Percentiles rank a stretch among this genome's conserved stretches.
Evolutionary conservation across 768 basidiomycete species (phyloP).

Genomic region (Russula virescens): DNA sequence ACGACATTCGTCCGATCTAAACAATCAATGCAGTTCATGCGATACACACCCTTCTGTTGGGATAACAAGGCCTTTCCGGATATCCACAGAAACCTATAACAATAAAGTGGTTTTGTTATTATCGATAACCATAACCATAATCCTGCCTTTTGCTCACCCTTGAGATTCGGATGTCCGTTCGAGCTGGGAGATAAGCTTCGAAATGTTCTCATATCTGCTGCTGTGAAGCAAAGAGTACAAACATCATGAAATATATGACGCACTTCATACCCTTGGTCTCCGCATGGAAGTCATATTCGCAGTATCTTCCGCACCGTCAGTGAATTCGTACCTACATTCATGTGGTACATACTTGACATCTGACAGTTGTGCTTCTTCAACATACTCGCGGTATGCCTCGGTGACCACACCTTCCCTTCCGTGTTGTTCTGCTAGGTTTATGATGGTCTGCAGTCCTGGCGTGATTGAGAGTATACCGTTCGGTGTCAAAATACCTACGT

Average conservation of each 20-base stretch:
- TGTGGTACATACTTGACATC: constrained; percentile 47
- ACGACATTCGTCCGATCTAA: constrained; percentile 94
- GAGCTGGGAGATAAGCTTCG: constrained; percentile 64
- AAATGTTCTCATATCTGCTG: constrained; percentile 81
- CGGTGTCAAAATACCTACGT: constrained; percentile 43
- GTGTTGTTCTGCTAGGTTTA: constrained; percentile 87
- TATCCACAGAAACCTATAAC: constrained; percentile 71
- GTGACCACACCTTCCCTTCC: constrained; percentile 86
- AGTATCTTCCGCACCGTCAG: constrained; percentile 45
- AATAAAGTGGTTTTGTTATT: not conserved
- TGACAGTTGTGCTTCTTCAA: constrained; percentile 48
- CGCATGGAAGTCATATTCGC: constrained; percentile 87
- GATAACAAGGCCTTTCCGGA: constrained; percentile 64
- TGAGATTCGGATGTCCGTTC: constrained; percentile 72
- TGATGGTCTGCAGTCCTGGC: constrained; percentile 47
- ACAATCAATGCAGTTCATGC: constrained; percentile 95
- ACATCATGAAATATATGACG: constrained; percentile 27
- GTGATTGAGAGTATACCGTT: not conserved
- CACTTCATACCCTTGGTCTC: constrained; percentile 96
- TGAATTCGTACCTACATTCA: not conserved
- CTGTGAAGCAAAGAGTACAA: constrained; percentile 7
- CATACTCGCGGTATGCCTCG: constrained; percentile 65
- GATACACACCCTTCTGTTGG: constrained; percentile 79
- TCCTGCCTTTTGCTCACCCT: constrained; percentile 44
- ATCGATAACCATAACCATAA: not conserved